A percentile compares a stretch with the other conserved stretches of the same genome.
Conservation (phyloP, 2,329 filamentous ascomycete genomes). For the Rutstroemia sp. region DNA sequence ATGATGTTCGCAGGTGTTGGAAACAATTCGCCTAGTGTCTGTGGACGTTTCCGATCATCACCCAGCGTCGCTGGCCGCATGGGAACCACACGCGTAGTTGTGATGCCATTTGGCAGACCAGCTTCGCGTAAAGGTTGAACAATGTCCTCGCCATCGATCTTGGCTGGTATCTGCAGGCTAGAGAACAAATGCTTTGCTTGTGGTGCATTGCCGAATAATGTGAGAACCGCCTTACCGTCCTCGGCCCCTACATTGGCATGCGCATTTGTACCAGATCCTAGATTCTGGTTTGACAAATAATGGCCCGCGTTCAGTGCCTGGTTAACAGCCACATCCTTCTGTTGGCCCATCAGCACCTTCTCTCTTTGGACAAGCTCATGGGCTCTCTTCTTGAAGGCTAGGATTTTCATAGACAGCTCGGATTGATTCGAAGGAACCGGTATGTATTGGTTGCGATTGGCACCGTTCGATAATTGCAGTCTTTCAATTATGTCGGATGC, state of each 20-base stretch:
- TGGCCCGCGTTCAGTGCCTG: constrained; percentile 5
- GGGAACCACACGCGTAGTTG: constrained; percentile 58
- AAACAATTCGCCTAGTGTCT: constrained; percentile 68
- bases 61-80: constrained; percentile 34
- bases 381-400: constrained; percentile 52
- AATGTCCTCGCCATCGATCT: constrained; percentile 29
- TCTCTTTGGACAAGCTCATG: constrained; percentile 57
- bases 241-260: constrained; percentile 32
- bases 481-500: constrained; percentile 42
- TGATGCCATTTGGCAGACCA: constrained; percentile 67
- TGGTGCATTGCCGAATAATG: constrained; percentile 67
- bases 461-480: constrained; percentile 33
- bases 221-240: constrained; percentile 57
- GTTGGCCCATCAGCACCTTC: constrained; percentile 41
- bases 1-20: constrained; percentile 58
- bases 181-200: constrained; percentile 77
- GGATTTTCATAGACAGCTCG: constrained; percentile 23
- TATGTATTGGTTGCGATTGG: constrained; percentile 20
- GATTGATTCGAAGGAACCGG: constrained; percentile 17
- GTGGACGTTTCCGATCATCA: constrained; percentile 44
- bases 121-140: constrained; percentile 50
- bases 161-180: constrained; percentile 57
- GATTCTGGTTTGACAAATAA: constrained; percentile 14
- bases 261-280: constrained; percentile 15
- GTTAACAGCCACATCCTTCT: constrained; percentile 27